A percentile compares a stretch with the other conserved stretches of the same genome.
These are phyloP conservation scores for Fusarium miscanthi DNA, from an alignment of 2,329 filamentous ascomycete species.

Conservation along the genomic window DNA sequence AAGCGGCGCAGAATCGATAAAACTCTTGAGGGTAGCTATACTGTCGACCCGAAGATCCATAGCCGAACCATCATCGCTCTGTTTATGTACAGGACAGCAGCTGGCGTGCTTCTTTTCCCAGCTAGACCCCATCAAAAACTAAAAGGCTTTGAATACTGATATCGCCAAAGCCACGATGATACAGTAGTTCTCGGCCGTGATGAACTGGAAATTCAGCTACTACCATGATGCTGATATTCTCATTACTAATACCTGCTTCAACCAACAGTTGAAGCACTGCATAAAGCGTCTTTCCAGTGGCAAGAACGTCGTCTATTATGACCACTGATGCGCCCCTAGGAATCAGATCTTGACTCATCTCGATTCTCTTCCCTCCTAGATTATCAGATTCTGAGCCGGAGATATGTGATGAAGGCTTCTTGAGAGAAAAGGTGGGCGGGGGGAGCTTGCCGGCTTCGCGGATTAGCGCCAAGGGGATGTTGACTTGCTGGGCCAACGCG, in stretches of 20 bases:
- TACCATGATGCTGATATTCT: constrained; percentile 59
- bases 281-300: background rate
- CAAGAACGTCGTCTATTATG: constrained; percentile 67
- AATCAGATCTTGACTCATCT: constrained; percentile 60
- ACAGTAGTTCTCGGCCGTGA: constrained; percentile 48
- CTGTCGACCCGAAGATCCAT: no score
- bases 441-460: constrained; percentile 70
- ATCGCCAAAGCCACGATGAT: background rate
- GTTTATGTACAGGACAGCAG: no score
- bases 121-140: background rate
- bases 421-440: constrained; percentile 62
- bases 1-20: background rate
- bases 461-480: constrained; percentile 61
- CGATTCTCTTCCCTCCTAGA: constrained; percentile 53
- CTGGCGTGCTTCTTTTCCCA: background rate
- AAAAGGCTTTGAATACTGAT: background rate
- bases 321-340: constrained; percentile 57
- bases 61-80: no score
- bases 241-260: constrained; percentile 53
- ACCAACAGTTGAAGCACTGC: constrained; percentile 52
- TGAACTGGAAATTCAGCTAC: constrained; percentile 67
- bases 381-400: constrained; percentile 52
- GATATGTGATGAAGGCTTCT: constrained; percentile 63
- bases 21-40: no score
- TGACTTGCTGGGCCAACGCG: constrained; percentile 57